phyloP scores from a whole-genome alignment of 2,329 filamentous ascomycete genomes.

The Falciphora oryzae region DNA sequence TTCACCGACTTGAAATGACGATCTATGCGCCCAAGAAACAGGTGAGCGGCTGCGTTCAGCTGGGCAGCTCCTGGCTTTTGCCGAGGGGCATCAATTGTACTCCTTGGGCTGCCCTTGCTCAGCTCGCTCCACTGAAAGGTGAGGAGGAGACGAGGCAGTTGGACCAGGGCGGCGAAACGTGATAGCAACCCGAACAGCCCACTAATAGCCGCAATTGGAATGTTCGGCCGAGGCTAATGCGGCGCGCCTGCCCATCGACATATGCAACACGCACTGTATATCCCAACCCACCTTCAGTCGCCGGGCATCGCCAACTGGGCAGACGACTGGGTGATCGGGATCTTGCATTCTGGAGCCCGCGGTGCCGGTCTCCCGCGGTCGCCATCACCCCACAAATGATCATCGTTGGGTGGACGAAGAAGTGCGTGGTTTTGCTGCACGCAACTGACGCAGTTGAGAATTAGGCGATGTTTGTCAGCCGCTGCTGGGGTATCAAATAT shows the following conservation, averaged over 20 bases:
- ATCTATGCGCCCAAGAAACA: too few species aligned
- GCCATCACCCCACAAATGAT: background rate
- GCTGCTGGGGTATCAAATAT: too few species aligned
- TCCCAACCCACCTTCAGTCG: background rate
- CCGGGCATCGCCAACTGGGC: too few species aligned
- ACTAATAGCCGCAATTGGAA: background rate
- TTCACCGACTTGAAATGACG: too few species aligned
- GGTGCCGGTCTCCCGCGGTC: too few species aligned
- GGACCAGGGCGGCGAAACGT: background rate
- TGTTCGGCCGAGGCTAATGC: background rate
- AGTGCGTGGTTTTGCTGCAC: background rate
- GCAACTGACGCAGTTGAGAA: background rate
- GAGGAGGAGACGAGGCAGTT: background rate
- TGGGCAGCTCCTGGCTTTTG: too few species aligned
- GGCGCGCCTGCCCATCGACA: too few species aligned
- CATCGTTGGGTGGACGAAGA: too few species aligned
- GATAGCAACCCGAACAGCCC: background rate
- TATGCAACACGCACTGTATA: background rate
- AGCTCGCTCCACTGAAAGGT: background rate
- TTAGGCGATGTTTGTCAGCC: too few species aligned
- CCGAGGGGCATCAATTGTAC: background rate
- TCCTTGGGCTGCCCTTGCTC: background rate
- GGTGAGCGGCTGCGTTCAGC: too few species aligned
- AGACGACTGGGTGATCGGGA: too few species aligned
- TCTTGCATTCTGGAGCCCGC: background rate